Percentiles rank a stretch among this genome's conserved stretches.
These are phyloP conservation scores for Talaromyces sp. DNA, from an alignment of 2,329 filamentous ascomycete species.

Conservation along the genomic window DNA sequence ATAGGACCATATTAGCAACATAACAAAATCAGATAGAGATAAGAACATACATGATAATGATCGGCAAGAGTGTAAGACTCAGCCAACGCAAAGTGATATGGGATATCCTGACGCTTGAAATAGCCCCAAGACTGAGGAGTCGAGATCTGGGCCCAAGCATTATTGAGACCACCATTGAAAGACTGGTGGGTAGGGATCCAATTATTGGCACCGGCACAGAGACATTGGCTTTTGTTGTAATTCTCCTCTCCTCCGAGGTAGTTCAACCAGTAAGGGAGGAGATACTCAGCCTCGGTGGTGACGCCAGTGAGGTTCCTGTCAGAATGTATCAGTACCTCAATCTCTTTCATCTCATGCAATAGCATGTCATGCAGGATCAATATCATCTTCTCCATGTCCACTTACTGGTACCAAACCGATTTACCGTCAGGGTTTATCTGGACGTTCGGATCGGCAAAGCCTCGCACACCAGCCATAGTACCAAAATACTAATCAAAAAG, in stretches of 20 bases:
- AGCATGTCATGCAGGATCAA: constrained; percentile 22
- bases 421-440: constrained; percentile 46
- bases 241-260: constrained; percentile 15
- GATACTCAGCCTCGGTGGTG: constrained; percentile 24
- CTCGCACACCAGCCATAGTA: constrained; percentile 54
- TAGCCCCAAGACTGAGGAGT: constrained; percentile 15
- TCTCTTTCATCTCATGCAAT: neutral
- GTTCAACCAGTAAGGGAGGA: constrained; percentile 14
- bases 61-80: constrained; percentile 14
- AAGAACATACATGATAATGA: constrained; percentile 11
- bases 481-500: constrained; percentile 48
- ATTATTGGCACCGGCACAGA: constrained; percentile 14
- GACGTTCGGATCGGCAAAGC: constrained; percentile 55
- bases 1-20: neutral
- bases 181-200: constrained; percentile 14
- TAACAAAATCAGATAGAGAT: neutral
- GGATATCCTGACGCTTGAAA: constrained; percentile 14
- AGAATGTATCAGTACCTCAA: constrained; percentile 29
- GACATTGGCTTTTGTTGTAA: constrained; percentile 14
- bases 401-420: constrained; percentile 49
- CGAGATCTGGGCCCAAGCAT: constrained; percentile 5
- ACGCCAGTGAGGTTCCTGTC: constrained; percentile 38
- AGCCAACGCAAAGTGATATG: constrained; percentile 14
- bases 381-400: neutral
- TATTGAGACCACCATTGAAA: constrained; percentile 10